Conservation (phyloP, 345 rosid species). For the Syzygium grande region DNA sequence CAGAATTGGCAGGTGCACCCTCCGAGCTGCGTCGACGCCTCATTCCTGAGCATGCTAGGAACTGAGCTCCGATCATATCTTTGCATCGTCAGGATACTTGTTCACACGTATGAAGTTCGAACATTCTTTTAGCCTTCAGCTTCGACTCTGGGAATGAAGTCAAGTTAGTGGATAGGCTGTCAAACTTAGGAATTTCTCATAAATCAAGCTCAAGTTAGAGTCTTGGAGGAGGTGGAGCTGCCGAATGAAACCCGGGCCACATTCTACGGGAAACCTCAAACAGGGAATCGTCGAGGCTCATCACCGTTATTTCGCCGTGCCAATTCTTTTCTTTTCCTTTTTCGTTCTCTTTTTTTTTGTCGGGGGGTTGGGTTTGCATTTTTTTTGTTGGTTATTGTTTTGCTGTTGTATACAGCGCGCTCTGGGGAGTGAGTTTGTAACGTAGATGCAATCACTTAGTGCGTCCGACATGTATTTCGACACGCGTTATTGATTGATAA, state of each 20-base stretch:
- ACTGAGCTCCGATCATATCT: slow-evolving; percentile 4
- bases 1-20: slow-evolving; percentile 89
- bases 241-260: not conserved
- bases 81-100: not conserved
- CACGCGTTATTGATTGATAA: not conserved
- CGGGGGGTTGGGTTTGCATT: not conserved
- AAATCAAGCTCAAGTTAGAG: not conserved
- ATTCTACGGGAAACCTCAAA: not conserved
- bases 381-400: not conserved
- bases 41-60: slow-evolving; percentile 56
- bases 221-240: not conserved
- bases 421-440: not conserved
- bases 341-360: not conserved
- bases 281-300: not conserved
- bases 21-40: slow-evolving; percentile 67
- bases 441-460: not conserved
- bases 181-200: not conserved
- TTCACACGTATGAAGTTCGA: not conserved
- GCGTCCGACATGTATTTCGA: not conserved
- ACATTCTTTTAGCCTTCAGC: not conserved
- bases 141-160: not conserved
- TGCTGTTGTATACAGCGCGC: not conserved
- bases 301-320: not conserved
- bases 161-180: not conserved
- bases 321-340: not conserved